phyloP scores from a whole-genome alignment of 208 protist genomes.

The Perkinsela sp. region DNA sequence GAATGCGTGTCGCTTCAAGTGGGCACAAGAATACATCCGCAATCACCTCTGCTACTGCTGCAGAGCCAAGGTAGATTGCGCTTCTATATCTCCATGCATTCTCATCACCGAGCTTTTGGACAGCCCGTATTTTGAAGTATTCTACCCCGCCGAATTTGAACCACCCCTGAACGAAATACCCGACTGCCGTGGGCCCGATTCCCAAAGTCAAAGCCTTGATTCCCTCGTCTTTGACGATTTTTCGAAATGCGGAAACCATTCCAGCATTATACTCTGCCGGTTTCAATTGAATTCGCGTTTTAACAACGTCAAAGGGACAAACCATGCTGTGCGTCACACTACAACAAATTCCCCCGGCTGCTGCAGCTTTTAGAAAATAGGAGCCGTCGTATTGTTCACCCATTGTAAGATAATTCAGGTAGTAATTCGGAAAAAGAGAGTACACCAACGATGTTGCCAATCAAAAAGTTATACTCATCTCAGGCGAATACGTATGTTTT shows the following conservation, averaged over 20 bases:
- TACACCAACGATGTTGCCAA: too few species aligned
- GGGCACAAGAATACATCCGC: constrained; percentile 81
- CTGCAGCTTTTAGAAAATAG: constrained; percentile 71
- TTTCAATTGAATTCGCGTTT: constrained; percentile 77
- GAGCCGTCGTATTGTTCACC: constrained; percentile 10
- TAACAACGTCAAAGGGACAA: constrained; percentile 79
- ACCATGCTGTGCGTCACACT: constrained; percentile 73
- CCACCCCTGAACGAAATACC: constrained; percentile 69
- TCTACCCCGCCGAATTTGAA: constrained; percentile 80
- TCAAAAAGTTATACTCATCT: too few species aligned
- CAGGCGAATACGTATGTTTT: too few species aligned
- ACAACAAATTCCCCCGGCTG: constrained; percentile 70
- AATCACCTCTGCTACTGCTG: constrained; percentile 80
- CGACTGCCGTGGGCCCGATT: constrained; percentile 60
- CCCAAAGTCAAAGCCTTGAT: constrained; percentile 37
- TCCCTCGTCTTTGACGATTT: constrained; percentile 29
- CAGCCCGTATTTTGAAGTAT: constrained; percentile 68
- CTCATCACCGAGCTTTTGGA: constrained; percentile 57
- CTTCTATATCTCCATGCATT: constrained; percentile 22
- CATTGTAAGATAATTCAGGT: too few species aligned
- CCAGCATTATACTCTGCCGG: constrained; percentile 44
- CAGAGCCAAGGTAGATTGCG: constrained; percentile 56
- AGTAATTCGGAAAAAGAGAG: too few species aligned
- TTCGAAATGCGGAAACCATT: constrained; percentile 21
- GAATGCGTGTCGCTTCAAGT: constrained; percentile 73